Evolutionary conservation across 78 protist genomes (phyloP).

Genomic region (Emiliania huxleyi): DNA sequence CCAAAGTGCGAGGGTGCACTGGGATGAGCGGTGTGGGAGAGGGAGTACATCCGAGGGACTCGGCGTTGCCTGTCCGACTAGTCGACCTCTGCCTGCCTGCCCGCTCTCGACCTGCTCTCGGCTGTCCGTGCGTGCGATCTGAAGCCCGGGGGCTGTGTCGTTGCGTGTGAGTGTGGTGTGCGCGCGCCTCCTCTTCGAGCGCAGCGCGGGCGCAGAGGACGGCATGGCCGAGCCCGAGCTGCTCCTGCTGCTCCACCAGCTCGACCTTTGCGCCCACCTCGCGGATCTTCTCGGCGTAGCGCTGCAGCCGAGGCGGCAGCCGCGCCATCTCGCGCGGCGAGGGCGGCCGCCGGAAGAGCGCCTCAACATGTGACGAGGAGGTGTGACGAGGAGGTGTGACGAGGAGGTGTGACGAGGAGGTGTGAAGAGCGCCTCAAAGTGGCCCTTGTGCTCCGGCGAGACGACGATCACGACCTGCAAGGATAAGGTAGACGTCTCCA

Average conservation of each 20-base stretch:
- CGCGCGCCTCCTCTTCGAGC: background rate
- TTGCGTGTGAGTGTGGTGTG: too few relatives aligned
- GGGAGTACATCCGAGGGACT: too few relatives aligned
- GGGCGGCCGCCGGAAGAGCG: background rate
- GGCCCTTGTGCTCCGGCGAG: background rate
- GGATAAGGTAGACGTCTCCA: too few relatives aligned
- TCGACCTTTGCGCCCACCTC: background rate
- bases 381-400: too few relatives aligned
- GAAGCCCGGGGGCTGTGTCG: too few relatives aligned
- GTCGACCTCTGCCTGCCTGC: too few relatives aligned
- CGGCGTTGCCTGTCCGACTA: too few relatives aligned
- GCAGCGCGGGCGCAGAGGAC: background rate
- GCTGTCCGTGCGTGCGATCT: too few relatives aligned
- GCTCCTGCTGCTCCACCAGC: constrained; percentile 1
- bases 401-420: too few relatives aligned
- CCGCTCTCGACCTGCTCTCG: too few relatives aligned
- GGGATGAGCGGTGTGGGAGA: too few relatives aligned
- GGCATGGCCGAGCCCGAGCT: background rate
- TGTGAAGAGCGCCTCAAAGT: background rate
- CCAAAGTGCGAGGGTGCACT: too few relatives aligned
- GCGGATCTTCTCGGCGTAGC: background rate
- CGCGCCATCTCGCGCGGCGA: background rate
- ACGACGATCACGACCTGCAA: constrained; percentile 10
- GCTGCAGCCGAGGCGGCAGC: background rate
- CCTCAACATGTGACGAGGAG: background rate